Percentiles rank a stretch among this genome's conserved stretches.
Conservation (phyloP, 345 rosid species). For the Leavenworthia alabamica region DNA sequence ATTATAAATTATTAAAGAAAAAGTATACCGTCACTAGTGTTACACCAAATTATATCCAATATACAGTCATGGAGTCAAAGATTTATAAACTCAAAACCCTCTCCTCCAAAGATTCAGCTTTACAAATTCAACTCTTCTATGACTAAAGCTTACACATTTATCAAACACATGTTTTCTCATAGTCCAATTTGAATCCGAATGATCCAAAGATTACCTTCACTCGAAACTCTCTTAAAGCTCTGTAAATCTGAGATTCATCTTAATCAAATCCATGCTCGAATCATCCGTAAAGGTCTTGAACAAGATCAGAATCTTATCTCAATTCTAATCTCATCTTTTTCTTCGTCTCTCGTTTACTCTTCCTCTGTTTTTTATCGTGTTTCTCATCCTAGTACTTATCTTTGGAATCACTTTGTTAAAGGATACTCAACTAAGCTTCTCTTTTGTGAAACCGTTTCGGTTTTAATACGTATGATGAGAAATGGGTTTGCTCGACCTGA, state of each 20-base stretch:
- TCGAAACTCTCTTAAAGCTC: slow-evolving; percentile 43
- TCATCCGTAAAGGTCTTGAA: slow-evolving; percentile 66
- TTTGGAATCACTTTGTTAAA: slow-evolving; percentile 56
- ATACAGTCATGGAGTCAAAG: neutral
- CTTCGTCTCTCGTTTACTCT: slow-evolving; percentile 38
- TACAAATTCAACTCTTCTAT: neutral
- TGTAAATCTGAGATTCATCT: slow-evolving; percentile 47
- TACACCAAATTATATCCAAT: too few species aligned
- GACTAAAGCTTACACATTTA: neutral
- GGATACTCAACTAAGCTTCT: slow-evolving; percentile 31
- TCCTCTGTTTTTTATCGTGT: slow-evolving; percentile 44
- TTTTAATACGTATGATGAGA: slow-evolving; percentile 51
- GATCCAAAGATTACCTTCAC: slow-evolving; percentile 32
- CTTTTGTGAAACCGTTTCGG: slow-evolving; percentile 33
- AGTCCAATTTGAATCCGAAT: slow-evolving; percentile 7
- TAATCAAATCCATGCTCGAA: slow-evolving; percentile 58
- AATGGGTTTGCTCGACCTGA: slow-evolving; percentile 38
- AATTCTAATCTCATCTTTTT: slow-evolving; percentile 36
- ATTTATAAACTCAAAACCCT: neutral
- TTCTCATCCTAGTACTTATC: slow-evolving; percentile 40
- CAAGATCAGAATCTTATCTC: slow-evolving; percentile 57
- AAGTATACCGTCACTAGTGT: too few species aligned
- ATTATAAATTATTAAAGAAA: too few species aligned
- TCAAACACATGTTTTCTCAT: neutral
- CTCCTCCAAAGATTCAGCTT: neutral